Evolutionary conservation across 495 filamentous ascomycete species (phyloP).

Genomic region (Penicillium simplicissimum): DNA sequence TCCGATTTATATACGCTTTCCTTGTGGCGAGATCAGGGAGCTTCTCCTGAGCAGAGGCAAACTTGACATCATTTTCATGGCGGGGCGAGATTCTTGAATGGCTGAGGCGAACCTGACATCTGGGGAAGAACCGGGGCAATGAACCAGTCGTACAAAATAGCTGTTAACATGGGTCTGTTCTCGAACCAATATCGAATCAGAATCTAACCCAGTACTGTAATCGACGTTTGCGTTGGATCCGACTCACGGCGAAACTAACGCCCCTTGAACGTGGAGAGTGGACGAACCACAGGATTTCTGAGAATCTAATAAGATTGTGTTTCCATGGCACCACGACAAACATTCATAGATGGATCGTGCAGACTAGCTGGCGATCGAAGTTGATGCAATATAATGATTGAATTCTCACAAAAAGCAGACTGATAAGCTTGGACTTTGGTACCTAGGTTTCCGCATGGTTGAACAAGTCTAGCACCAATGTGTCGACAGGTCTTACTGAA

Average conservation of each 20-base stretch:
- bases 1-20: not conserved
- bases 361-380: too few species aligned
- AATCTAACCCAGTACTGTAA: not conserved
- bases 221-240: not conserved
- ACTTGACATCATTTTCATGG: not conserved
- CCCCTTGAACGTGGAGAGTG: not conserved
- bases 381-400: too few species aligned
- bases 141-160: not conserved
- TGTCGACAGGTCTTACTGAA: too few species aligned
- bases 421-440: too few species aligned
- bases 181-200: not conserved
- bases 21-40: not conserved
- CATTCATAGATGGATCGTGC: too few species aligned
- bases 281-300: not conserved
- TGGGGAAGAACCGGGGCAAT: not conserved
- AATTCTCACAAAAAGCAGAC: too few species aligned
- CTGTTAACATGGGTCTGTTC: not conserved
- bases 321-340: too few species aligned
- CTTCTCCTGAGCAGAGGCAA: not conserved
- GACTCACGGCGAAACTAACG: not conserved
- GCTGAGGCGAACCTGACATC: not conserved
- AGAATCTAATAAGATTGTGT: too few species aligned
- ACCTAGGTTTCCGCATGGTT: too few species aligned
- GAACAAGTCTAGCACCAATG: too few species aligned
- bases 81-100: constrained; percentile 3